Percentiles rank a stretch among this genome's conserved stretches.
Conservation (phyloP, 2,329 filamentous ascomycete genomes). For the Diplodia corticola region DNA sequence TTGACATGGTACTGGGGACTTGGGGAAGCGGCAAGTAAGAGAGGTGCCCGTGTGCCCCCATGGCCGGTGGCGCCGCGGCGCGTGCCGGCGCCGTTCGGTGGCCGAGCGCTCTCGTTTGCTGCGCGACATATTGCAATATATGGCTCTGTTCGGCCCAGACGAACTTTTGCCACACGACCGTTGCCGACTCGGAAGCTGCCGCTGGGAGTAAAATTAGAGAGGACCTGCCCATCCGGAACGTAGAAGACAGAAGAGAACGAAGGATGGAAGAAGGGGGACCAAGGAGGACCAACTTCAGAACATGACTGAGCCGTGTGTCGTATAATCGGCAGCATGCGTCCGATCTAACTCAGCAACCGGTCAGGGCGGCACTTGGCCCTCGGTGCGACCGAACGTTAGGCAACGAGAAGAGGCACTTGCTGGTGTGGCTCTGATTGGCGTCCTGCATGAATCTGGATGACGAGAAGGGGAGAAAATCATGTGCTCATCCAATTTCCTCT, state of each 20-base stretch:
- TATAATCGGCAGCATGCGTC: background rate
- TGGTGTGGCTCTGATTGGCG: background rate
- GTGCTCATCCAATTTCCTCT: background rate
- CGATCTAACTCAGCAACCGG: background rate
- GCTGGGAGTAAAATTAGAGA: background rate
- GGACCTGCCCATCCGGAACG: background rate
- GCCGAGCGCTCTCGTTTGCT: background rate
- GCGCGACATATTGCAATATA: background rate
- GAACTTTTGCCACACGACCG: background rate
- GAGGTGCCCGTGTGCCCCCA: background rate
- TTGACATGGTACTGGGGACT: background rate
- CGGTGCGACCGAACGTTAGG: background rate
- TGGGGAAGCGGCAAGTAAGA: background rate
- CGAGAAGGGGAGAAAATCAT: constrained; percentile 1
- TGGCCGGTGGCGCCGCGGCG: background rate
- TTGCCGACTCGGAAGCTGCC: constrained; percentile 6
- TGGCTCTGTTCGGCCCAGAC: background rate
- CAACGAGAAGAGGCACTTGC: background rate
- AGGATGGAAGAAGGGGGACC: background rate
- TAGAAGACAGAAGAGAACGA: background rate
- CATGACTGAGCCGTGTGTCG: background rate
- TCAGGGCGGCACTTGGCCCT: background rate
- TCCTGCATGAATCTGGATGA: constrained; percentile 1
- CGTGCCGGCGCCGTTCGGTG: background rate
- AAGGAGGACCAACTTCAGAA: background rate